phyloP scores from a whole-genome alignment of 2,329 filamentous ascomycete species.

The Venturia effusa region DNA sequence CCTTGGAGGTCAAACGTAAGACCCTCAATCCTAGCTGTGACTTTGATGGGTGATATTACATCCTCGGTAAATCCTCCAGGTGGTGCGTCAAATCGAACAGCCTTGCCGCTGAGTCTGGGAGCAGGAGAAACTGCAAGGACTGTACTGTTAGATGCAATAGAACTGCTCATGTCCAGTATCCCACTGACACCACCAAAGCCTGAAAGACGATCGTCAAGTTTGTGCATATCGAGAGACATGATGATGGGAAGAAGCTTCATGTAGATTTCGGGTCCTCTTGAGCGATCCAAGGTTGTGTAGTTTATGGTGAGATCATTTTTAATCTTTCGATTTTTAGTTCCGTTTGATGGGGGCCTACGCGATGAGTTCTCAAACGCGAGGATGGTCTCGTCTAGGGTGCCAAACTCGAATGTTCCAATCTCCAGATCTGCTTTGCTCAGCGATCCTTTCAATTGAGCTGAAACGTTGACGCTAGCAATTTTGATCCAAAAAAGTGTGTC shows the following conservation, averaged over 20 bases:
- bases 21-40: constrained; percentile 68
- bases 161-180: constrained; percentile 77
- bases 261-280: constrained; percentile 29
- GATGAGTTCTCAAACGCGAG: constrained; percentile 40
- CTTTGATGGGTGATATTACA: constrained; percentile 40
- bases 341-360: constrained; percentile 34
- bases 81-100: constrained; percentile 46
- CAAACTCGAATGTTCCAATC: constrained; percentile 35
- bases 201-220: constrained; percentile 73
- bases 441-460: constrained; percentile 14
- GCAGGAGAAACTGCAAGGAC: constrained; percentile 22
- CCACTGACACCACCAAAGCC: constrained; percentile 89
- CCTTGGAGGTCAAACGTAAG: constrained; percentile 67
- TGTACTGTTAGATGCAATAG: constrained; percentile 64
- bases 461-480: constrained; percentile 16
- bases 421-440: constrained; percentile 11
- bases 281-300: constrained; percentile 16
- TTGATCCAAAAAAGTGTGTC: constrained; percentile 9
- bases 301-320: constrained; percentile 19
- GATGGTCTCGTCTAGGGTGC: constrained; percentile 38
- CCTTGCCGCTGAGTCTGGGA: constrained; percentile 28
- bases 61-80: constrained; percentile 6
- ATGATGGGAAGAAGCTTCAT: constrained; percentile 68
- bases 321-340: constrained; percentile 23
- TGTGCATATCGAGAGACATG: constrained; percentile 65